These are phyloP conservation scores for Kluyveromyces siamensis DNA, from an alignment of 805 yeast species.

Conservation along the genomic window DNA sequence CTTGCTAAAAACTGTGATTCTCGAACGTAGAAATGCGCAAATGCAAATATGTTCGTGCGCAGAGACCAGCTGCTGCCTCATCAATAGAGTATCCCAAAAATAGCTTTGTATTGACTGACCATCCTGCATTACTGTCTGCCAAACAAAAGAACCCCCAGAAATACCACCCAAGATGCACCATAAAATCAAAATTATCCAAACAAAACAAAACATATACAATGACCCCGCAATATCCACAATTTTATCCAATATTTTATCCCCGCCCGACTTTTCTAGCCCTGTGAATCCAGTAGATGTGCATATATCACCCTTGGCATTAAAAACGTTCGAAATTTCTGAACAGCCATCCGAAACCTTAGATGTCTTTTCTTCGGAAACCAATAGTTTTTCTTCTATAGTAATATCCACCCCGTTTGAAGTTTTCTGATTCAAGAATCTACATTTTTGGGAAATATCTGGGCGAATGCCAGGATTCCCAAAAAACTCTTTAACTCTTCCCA, in stretches of 20 bases:
- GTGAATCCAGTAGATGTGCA: conserved; percentile 17
- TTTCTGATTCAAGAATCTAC: conserved; percentile 6
- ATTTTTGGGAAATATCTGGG: conserved; percentile 9
- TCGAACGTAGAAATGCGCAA: conserved; percentile 23
- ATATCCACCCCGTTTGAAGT: not conserved
- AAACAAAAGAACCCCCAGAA: conserved; percentile 25
- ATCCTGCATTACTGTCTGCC: conserved; percentile 37
- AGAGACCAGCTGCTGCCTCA: conserved; percentile 31
- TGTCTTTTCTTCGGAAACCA: not conserved
- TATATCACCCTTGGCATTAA: conserved; percentile 11
- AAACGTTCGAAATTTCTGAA: conserved; percentile 9
- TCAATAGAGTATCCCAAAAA: conserved; percentile 33
- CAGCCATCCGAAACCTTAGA: conserved; percentile 4
- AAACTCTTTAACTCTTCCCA: conserved; percentile 15
- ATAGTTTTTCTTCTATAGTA: not conserved
- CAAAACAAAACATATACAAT: conserved; percentile 17
- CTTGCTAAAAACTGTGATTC: conserved; percentile 18
- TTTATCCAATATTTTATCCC: conserved; percentile 17
- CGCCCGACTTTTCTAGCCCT: conserved; percentile 16
- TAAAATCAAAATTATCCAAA: conserved; percentile 20
- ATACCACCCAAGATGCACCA: conserved; percentile 26
- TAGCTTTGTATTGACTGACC: conserved; percentile 34
- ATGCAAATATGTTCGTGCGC: conserved; percentile 20
- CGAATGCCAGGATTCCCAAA: conserved; percentile 19
- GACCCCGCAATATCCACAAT: conserved; percentile 24